phyloP scores from a whole-genome alignment of 805 yeast species.

The Yarrowia divulgata region DNA sequence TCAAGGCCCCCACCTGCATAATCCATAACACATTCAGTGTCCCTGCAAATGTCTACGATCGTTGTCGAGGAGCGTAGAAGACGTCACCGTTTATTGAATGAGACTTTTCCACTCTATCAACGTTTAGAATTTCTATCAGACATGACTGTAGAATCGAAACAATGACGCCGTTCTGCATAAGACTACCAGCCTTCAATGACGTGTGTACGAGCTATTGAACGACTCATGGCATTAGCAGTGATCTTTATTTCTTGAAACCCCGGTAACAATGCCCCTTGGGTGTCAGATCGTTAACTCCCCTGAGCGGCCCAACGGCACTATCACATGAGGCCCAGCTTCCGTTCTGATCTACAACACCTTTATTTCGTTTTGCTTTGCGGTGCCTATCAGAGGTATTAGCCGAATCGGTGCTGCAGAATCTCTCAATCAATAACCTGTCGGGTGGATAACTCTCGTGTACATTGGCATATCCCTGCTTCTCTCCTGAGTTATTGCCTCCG shows the following conservation, averaged over 20 bases:
- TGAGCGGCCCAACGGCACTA: not conserved
- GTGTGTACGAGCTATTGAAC: not conserved
- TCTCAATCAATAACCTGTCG: conserved; percentile 1
- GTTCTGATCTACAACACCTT: conserved; percentile 20
- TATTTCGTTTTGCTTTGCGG: conserved; percentile 9
- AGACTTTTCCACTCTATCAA: not conserved
- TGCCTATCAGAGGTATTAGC: conserved; percentile 1
- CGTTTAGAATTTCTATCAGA: conserved; percentile 2
- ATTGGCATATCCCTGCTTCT: not conserved
- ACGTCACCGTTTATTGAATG: not conserved
- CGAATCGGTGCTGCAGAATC: conserved; percentile 2
- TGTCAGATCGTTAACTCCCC: no score
- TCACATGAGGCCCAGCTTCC: not conserved
- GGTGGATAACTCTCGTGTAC: not conserved
- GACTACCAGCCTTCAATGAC: not conserved
- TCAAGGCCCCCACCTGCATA: not conserved
- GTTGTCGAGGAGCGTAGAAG: not conserved
- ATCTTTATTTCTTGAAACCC: no score
- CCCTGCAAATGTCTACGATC: not conserved
- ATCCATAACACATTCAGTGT: not conserved
- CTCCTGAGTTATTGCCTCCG: not conserved
- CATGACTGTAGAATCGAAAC: not conserved
- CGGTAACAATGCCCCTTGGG: no score
- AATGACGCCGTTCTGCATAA: not conserved
- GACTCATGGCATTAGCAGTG: no score